Conservation (phyloP, 1,139 yeast species). For the Kurtzmaniella quercitrusa region DNA sequence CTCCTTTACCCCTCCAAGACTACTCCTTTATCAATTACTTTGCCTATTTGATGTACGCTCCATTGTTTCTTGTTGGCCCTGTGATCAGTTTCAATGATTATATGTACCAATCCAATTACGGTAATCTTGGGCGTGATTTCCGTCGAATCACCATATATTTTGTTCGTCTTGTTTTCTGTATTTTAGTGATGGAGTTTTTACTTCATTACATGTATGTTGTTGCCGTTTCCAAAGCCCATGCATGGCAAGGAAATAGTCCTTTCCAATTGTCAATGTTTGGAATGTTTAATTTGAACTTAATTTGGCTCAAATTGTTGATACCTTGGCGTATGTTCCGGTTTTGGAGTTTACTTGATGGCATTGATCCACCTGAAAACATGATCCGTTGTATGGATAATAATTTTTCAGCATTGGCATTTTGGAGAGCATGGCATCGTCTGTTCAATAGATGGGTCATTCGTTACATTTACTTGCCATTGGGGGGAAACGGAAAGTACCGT, state of each 20-base stretch:
- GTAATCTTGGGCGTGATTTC: slow-evolving; percentile 37
- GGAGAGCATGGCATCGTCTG: slow-evolving; percentile 99
- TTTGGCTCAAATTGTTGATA: slow-evolving; percentile 86
- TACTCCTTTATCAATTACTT: slow-evolving; percentile 63
- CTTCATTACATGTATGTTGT: slow-evolving; percentile 89
- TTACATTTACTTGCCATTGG: slow-evolving; percentile 77
- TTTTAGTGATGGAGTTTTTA: slow-evolving; percentile 82
- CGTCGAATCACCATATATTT: slow-evolving; percentile 61
- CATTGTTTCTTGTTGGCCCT: slow-evolving; percentile 94
- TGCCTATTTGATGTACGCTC: slow-evolving; percentile 79
- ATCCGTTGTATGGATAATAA: slow-evolving; percentile 93
- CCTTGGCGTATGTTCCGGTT: slow-evolving; percentile 96
- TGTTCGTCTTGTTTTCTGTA: slow-evolving; percentile 62
- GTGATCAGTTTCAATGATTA: slow-evolving; percentile 89
- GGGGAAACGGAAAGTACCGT: slow-evolving; percentile 72
- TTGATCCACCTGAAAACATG: slow-evolving; percentile 98
- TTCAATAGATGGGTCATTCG: slow-evolving; percentile 86
- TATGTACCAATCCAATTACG: slow-evolving; percentile 59
- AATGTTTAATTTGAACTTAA: slow-evolving; percentile 78
- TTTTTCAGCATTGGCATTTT: slow-evolving; percentile 86
- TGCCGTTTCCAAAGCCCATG: slow-evolving; percentile 82
- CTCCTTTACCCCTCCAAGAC: slow-evolving; percentile 57
- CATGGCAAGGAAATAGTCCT: slow-evolving; percentile 89
- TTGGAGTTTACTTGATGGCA: slow-evolving; percentile 88
- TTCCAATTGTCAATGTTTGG: slow-evolving; percentile 95